Evolutionary conservation across 2,329 filamentous ascomycete genomes (phyloP).

Genomic region (Cephalotrichum gorgonifer): DNA sequence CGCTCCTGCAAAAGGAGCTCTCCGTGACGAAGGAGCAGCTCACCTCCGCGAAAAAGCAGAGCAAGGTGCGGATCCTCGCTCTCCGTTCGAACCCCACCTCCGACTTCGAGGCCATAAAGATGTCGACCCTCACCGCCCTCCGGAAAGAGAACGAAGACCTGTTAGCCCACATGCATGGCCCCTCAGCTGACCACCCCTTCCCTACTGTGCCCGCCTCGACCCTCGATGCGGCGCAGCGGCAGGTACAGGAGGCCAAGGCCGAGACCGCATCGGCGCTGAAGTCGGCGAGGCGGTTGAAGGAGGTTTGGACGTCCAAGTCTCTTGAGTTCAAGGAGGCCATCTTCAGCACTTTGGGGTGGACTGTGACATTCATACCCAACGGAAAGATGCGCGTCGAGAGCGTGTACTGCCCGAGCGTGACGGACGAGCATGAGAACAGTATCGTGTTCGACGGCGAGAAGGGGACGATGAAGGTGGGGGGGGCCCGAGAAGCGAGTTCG

Average conservation of each 20-base stretch:
- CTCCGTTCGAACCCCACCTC: conserved; percentile 88
- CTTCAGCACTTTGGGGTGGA: conserved; percentile 85
- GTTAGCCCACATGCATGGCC: conserved; percentile 55
- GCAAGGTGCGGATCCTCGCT: conserved; percentile 72
- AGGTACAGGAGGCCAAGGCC: conserved; percentile 60
- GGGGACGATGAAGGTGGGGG: conserved; percentile 97
- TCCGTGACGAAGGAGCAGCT: conserved; percentile 66
- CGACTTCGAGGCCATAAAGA: conserved; percentile 74
- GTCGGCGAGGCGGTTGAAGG: conserved; percentile 72
- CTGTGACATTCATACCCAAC: conserved; percentile 92
- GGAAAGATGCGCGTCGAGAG: conserved; percentile 87
- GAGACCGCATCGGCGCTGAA: conserved; percentile 70
- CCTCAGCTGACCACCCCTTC: conserved; percentile 27
- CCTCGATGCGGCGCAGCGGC: conserved; percentile 63
- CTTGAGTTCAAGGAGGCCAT: conserved; percentile 94
- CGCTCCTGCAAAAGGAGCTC: conserved; percentile 66
- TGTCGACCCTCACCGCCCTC: conserved; percentile 65
- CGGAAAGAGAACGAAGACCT: conserved; percentile 78
- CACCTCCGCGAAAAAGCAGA: conserved; percentile 50
- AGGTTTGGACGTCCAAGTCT: conserved; percentile 86
- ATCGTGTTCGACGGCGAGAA: conserved; percentile 86
- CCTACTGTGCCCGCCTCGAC: conserved; percentile 67
- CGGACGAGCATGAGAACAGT: conserved; percentile 60
- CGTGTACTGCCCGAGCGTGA: conserved; percentile 65
- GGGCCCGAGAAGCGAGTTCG: conserved; percentile 78